These are phyloP conservation scores for Phytophthora ramorum DNA, from an alignment of 352 stramenopile species.

Conservation along the genomic window DNA sequence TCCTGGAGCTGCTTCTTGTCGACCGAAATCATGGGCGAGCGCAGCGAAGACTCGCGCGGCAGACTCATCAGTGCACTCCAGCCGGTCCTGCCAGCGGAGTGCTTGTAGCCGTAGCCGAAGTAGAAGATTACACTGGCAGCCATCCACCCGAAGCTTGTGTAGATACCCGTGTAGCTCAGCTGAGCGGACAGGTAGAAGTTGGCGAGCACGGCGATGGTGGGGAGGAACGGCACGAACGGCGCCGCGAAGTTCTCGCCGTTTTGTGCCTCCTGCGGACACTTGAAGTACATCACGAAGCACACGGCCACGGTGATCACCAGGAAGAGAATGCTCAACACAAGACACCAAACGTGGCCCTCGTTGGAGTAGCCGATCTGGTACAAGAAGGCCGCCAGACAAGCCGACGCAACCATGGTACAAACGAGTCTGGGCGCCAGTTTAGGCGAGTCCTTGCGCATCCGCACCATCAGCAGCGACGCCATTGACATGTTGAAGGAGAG, in stretches of 20 bases:
- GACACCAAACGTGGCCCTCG: slow-evolving; percentile 31
- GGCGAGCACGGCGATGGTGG: slow-evolving; percentile 50
- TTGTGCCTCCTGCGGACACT: slow-evolving; percentile 62
- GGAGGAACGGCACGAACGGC: slow-evolving; percentile 73
- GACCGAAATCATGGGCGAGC: slow-evolving; percentile 62
- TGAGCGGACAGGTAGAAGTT: slow-evolving; percentile 81
- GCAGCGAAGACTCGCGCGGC: slow-evolving; percentile 50
- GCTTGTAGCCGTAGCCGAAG: slow-evolving; percentile 76
- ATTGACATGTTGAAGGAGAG: slow-evolving; percentile 90
- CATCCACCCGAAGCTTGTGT: slow-evolving; percentile 61
- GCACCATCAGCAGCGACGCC: slow-evolving; percentile 71
- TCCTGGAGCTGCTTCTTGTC: slow-evolving; percentile 49
- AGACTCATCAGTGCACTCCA: slow-evolving; percentile 69
- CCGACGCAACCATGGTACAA: slow-evolving; percentile 40
- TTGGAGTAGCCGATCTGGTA: slow-evolving; percentile 68
- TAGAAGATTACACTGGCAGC: slow-evolving; percentile 66
- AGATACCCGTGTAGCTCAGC: slow-evolving; percentile 55
- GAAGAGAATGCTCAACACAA: slow-evolving; percentile 57
- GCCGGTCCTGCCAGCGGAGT: slow-evolving; percentile 63
- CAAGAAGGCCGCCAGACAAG: slow-evolving; percentile 52
- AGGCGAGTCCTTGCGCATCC: slow-evolving; percentile 62
- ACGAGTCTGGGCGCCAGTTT: slow-evolving; percentile 46
- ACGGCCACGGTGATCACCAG: slow-evolving; percentile 40
- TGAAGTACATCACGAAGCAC: slow-evolving; percentile 50
- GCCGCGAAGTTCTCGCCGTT: slow-evolving; percentile 64